Base-by-base conservation (phyloP, 495 filamentous ascomycete species). In the Pseudoneurospora amorphoporcata region DNA sequence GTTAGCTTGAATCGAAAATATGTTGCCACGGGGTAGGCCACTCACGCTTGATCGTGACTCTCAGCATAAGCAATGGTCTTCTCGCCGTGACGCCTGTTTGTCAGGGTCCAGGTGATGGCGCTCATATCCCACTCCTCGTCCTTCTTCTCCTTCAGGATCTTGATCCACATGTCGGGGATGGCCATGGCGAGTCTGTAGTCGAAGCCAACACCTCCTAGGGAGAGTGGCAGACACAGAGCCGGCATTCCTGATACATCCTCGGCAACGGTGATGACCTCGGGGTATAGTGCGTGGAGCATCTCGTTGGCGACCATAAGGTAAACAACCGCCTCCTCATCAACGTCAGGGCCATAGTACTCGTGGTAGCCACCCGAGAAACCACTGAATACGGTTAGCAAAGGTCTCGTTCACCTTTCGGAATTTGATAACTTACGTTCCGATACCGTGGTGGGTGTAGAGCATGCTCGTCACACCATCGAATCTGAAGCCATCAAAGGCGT, bases 231-330 rank as follows among this genome's bases (percentile, higher is more conserved):
- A 82, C 95, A 98, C 58, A 99, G 84, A 8, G 93, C 95, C 65
- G 95, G 95, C 95, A 99, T 99, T 10, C 95, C 95, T 32, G 94
- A 98, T 38, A 99, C 95, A 78, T 99, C 95, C 79, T 99, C 95
- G 8, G 96, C 95, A 72, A 99, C 91, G 3, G 94, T 97, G 77
- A 98, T 94, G 68, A 84, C 87, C 4, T 93, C 88, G 1, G 95
- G 94, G 77, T 94, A 98, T 58, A 97, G 85, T 8, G 87, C 81
- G 80, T 98, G 95, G 39, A 99, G 88, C 92, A 99, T 90, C 81
- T 98, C 94, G 78, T 99, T 99, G 68, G 95, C 95, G 23, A 99
- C 84, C 88, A 97, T 97, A 41, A 99, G 88, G 81, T 99, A 99
- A 69, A 96, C 93, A 47, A 99, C 88, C 68, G 93, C 96, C 72